Percentiles rank a stretch among this genome's conserved stretches.
Conservation (phyloP, 2,329 filamentous ascomycete genomes). For the Dissoconium aciculare region DNA sequence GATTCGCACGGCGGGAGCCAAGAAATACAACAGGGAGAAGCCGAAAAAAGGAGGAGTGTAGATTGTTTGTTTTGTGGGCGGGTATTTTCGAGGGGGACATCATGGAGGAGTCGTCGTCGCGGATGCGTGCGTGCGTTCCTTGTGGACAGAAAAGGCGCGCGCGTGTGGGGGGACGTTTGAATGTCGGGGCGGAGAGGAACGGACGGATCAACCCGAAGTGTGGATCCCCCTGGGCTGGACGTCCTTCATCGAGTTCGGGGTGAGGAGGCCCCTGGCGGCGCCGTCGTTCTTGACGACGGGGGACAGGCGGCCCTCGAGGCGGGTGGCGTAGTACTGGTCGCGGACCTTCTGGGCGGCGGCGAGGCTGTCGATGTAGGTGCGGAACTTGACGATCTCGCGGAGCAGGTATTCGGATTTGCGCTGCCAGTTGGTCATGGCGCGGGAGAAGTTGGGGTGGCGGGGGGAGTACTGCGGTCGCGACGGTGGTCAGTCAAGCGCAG, state of each 20-base stretch:
- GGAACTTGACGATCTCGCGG: slow-evolving; percentile 89
- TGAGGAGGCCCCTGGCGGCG: slow-evolving; percentile 1
- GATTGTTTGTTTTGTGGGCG: no score
- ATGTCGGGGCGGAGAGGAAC: no score
- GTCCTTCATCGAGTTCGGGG: slow-evolving; percentile 4
- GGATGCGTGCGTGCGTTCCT: no score
- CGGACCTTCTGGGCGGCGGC: slow-evolving; percentile 55
- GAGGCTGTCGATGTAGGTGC: slow-evolving; percentile 82
- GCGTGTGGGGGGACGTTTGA: no score
- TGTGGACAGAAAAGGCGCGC: no score
- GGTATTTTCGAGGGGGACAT: no score
- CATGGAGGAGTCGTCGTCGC: no score
- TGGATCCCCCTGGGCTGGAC: slow-evolving; percentile 10
- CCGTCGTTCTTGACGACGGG: slow-evolving; percentile 10
- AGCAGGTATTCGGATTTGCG: slow-evolving; percentile 84
- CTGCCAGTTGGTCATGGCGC: slow-evolving; percentile 94
- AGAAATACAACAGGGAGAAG: no score
- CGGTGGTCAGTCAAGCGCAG: slow-evolving; percentile 5
- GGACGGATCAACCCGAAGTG: slow-evolving; percentile 13
- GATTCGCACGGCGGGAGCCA: no score
- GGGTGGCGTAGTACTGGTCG: slow-evolving; percentile 41
- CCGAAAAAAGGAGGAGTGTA: no score
- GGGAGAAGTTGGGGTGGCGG: slow-evolving; percentile 61
- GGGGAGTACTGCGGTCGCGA: slow-evolving; percentile 53
- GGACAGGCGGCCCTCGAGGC: slow-evolving; percentile 8